Evolutionary conservation across 345 rosid genomes (phyloP).

Genomic region (Gossypium ekmanianum): DNA sequence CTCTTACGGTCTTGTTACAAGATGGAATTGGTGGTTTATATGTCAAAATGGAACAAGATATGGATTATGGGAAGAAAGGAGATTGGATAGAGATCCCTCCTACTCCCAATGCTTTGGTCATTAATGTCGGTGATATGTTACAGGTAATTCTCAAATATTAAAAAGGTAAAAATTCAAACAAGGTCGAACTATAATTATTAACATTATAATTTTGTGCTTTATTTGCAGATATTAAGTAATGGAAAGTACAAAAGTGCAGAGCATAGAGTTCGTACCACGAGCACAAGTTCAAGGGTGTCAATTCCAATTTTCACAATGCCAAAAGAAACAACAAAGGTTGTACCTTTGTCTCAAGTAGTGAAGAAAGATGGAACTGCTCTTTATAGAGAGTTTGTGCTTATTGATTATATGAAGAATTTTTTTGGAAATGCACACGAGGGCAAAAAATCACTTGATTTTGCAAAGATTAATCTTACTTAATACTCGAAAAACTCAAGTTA

Average conservation of each 20-base stretch:
- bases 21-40: conserved; percentile 64
- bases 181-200: not conserved
- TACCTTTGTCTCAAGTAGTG: not conserved
- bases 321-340: not conserved
- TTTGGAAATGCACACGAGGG: not conserved
- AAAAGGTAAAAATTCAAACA: too few relatives aligned
- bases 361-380: not conserved
- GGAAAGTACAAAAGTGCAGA: not conserved
- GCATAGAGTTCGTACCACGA: not conserved
- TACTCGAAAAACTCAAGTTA: too few relatives aligned
- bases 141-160: not conserved
- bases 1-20: conserved; percentile 49
- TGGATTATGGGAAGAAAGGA: conserved; percentile 9
- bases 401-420: not conserved
- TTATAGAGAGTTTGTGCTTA: not conserved
- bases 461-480: not conserved
- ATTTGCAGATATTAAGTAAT: not conserved
- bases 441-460: not conserved
- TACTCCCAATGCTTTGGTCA: conserved; percentile 32
- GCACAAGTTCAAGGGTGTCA: not conserved
- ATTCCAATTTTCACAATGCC: not conserved
- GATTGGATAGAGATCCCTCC: conserved; percentile 43
- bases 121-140: conserved; percentile 35
- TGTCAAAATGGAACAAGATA: conserved; percentile 36
- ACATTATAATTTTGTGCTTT: not conserved